These are phyloP conservation scores for Takakia lepidozioides DNA, from an alignment of 225 moss, liverwort and hornwort species.

Conservation along the genomic window DNA sequence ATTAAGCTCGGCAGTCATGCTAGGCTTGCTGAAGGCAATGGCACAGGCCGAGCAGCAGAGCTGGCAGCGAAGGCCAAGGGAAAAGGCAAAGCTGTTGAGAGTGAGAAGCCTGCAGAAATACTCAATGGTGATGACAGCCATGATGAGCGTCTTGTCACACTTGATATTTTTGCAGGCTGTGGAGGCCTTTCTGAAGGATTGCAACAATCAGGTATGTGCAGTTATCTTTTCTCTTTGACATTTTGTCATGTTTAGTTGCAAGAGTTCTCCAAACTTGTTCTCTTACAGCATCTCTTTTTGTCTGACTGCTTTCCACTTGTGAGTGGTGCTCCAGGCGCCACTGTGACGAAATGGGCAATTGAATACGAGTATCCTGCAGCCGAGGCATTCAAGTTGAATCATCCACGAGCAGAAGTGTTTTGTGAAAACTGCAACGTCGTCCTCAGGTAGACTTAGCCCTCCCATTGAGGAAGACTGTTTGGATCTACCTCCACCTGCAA, in stretches of 20 bases:
- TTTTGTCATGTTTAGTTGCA: too few relatives aligned
- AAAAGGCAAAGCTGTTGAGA: conserved; percentile 80
- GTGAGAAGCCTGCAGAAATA: conserved; percentile 23
- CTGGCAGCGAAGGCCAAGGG: conserved; percentile 73
- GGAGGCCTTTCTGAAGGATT: conserved; percentile 95
- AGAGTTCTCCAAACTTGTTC: too few relatives aligned
- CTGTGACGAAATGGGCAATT: conserved; percentile 85
- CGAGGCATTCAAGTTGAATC: conserved; percentile 92
- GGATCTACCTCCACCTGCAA: too few relatives aligned
- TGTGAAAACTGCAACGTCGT: conserved; percentile 93
- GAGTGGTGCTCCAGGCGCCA: conserved; percentile 40
- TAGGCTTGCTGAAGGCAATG: conserved; percentile 29
- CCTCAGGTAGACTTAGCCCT: conserved; percentile 65
- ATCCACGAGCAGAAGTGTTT: conserved; percentile 69
- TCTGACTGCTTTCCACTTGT: background rate
- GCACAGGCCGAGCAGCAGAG: conserved; percentile 38
- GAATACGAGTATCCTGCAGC: conserved; percentile 91
- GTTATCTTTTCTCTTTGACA: too few relatives aligned
- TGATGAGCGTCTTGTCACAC: conserved; percentile 48
- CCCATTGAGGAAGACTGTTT: too few relatives aligned
- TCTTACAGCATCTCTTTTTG: background rate
- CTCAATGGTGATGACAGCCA: conserved; percentile 12
- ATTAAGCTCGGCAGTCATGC: conserved; percentile 63
- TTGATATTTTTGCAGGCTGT: conserved; percentile 98
- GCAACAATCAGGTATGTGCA: conserved; percentile 77